Conservation (phyloP, 2,329 filamentous ascomycete species). For the Diaporthe sp. region DNA sequence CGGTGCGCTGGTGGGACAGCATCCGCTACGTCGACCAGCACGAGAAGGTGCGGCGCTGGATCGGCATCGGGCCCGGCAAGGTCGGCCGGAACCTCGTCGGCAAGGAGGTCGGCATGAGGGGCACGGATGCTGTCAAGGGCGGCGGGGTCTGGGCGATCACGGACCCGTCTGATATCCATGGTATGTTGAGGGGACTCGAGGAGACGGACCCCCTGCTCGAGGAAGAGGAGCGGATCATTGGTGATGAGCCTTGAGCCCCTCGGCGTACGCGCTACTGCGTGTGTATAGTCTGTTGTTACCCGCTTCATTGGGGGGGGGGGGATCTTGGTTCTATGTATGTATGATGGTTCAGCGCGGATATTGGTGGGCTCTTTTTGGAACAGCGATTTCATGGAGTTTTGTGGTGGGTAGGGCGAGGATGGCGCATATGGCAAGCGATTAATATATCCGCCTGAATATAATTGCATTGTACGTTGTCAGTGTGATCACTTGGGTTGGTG, state of each 20-base stretch:
- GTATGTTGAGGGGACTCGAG: constrained; percentile 75
- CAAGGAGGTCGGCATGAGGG: constrained; percentile 92
- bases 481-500: not conserved
- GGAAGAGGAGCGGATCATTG: constrained; percentile 57
- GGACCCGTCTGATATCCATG: constrained; percentile 82
- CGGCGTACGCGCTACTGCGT: not conserved
- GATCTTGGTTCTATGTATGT: not conserved
- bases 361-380: not conserved
- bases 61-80: constrained; percentile 94
- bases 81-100: constrained; percentile 94
- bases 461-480: not conserved
- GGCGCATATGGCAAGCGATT: constrained; percentile 22
- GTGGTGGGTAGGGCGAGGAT: not conserved
- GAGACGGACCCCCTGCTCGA: constrained; percentile 70
- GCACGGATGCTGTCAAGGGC: constrained; percentile 83
- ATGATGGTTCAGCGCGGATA: not conserved
- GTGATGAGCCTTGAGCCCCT: constrained; percentile 33
- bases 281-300: not conserved
- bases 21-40: constrained; percentile 91
- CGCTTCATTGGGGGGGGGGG: not conserved
- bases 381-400: constrained; percentile 2
- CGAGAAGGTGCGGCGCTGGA: constrained; percentile 84
- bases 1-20: constrained; percentile 94
- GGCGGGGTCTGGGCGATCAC: constrained; percentile 95
- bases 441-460: not conserved